phyloP scores from a whole-genome alignment of 805 yeast genomes.

The Kodamaea lidongshanica region DNA sequence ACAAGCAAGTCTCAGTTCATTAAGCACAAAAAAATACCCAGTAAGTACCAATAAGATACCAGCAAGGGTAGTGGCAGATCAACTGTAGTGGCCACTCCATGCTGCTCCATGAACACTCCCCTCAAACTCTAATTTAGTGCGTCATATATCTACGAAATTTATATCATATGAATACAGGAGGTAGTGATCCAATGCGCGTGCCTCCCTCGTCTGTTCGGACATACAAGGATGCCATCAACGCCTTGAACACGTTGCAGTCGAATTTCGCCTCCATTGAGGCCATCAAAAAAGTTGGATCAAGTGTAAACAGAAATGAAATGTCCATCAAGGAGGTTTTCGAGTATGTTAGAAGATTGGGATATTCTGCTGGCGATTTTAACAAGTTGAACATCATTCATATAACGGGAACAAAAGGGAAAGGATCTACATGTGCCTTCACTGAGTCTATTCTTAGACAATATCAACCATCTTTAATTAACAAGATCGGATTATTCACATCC shows the following conservation, averaged over 20 bases:
- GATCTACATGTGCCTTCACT: constrained; percentile 93
- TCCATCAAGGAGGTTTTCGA: constrained; percentile 75
- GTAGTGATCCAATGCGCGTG: constrained; percentile 6
- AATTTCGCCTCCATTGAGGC: constrained; percentile 89
- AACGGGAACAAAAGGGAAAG: constrained; percentile 98
- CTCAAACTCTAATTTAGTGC: no score
- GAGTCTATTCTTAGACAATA: constrained; percentile 74
- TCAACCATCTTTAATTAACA: constrained; percentile 18
- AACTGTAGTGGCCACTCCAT: no score
- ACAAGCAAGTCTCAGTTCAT: no score
- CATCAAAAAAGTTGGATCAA: constrained; percentile 58
- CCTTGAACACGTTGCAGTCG: constrained; percentile 82
- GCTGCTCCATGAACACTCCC: no score
- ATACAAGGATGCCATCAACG: constrained; percentile 68
- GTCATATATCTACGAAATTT: no score
- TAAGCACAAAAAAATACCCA: no score
- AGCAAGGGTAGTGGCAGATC: no score
- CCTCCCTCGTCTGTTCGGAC: constrained; percentile 12
- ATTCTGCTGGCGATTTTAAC: constrained; percentile 58
- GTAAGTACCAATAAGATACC: no score
- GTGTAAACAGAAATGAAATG: constrained; percentile 50
- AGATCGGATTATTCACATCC: constrained; percentile 90
- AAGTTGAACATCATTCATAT: constrained; percentile 77
- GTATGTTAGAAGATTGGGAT: constrained; percentile 35
- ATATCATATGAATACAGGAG: no score